Evolutionary conservation across 176 grass and related monocot genomes (phyloP).

Genomic region (Pontederia crassipes): DNA sequence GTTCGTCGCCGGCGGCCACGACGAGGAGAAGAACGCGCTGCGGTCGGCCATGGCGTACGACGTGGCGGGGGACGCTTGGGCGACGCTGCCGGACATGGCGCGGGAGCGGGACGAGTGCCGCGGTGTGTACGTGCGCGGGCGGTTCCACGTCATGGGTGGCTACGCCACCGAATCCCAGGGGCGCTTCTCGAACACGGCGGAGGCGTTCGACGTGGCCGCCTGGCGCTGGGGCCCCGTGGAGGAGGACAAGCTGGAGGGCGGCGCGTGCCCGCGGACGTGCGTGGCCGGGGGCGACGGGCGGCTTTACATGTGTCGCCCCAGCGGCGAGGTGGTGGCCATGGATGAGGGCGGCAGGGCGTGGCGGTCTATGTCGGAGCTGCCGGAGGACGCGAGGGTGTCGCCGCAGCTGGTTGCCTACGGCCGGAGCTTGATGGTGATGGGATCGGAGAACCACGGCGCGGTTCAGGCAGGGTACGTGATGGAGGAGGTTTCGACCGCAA

Average conservation of each 20-base stretch:
- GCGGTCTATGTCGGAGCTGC: constrained; percentile 46
- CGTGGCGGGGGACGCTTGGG: constrained; percentile 43
- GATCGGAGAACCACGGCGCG: constrained; percentile 42
- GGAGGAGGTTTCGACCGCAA: constrained; percentile 12
- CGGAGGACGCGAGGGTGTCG: constrained; percentile 37
- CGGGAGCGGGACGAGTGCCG: constrained; percentile 70
- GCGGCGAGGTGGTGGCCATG: constrained; percentile 31
- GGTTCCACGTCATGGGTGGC: constrained; percentile 64
- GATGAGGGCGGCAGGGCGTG: constrained; percentile 21
- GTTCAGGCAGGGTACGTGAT: constrained; percentile 40
- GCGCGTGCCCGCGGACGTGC: constrained; percentile 40
- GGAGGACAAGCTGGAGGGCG: constrained; percentile 32
- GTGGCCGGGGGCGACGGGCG: constrained; percentile 14
- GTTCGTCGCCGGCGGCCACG: constrained; percentile 84
- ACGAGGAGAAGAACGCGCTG: constrained; percentile 87
- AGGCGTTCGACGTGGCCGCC: constrained; percentile 45
- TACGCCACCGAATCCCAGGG: constrained; percentile 78
- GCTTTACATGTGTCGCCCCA: constrained; percentile 53
- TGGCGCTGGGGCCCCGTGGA: constrained; percentile 27
- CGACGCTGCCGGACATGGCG: constrained; percentile 56
- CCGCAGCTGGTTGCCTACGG: constrained; percentile 21
- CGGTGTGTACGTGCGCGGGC: constrained; percentile 41
- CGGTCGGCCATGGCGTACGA: constrained; percentile 64
- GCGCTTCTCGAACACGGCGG: constrained; percentile 36
- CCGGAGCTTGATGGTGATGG: constrained; percentile 45